phyloP scores from a whole-genome alignment of 371 early-diverging fungal species.

The Nematocida ausubeli region DNA sequence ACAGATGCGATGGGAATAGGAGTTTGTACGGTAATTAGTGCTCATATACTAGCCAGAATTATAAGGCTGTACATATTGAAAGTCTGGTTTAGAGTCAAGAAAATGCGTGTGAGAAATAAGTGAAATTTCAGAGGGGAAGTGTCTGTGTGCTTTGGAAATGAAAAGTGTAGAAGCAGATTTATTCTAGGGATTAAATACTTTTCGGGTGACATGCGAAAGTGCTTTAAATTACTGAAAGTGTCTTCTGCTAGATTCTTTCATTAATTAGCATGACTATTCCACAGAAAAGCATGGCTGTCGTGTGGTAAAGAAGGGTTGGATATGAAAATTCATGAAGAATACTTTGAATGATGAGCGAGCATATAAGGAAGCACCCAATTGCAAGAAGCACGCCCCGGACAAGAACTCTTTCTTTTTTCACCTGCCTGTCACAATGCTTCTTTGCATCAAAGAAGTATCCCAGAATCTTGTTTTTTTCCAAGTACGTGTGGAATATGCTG shows the following conservation, averaged over 20 bases:
- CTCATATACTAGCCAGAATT: no score
- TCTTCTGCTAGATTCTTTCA: background rate
- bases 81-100: no score
- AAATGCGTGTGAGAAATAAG: no score
- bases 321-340: background rate
- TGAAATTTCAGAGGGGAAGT: no score
- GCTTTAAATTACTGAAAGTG: no score
- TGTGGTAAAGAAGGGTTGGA: background rate
- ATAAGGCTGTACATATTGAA: no score
- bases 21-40: no score
- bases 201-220: no score
- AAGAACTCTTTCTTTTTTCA: conserved; percentile 25
- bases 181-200: no score
- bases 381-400: background rate
- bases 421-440: background rate
- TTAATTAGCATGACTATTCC: background rate
- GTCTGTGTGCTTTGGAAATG: no score
- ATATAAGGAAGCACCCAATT: background rate
- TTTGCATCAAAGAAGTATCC: conserved; percentile 1
- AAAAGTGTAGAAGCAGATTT: no score
- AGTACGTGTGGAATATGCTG: conserved; percentile 46
- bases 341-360: background rate
- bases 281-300: background rate
- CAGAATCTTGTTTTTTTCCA: conserved; percentile 28
- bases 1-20: no score